These are phyloP conservation scores for Tulasnella sp. DNA, from an alignment of 768 basidiomycete species.

Conservation along the genomic window DNA sequence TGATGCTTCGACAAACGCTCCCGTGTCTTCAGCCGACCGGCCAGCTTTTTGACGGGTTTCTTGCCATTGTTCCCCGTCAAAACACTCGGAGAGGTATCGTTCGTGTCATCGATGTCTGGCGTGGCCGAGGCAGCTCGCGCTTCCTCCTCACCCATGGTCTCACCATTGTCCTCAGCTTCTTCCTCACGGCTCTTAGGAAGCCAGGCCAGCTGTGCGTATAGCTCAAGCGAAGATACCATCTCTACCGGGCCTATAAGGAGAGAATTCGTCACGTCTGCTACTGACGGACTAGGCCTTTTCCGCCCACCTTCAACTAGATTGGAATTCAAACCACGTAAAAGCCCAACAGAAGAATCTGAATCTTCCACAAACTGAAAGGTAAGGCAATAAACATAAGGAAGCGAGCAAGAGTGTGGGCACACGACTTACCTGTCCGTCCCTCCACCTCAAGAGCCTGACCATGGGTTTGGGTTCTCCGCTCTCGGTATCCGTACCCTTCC, in stretches of 20 bases:
- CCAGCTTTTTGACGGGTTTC: conserved; percentile 3
- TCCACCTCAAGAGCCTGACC: conserved; percentile 13
- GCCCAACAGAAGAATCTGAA: background rate
- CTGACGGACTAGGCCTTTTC: background rate
- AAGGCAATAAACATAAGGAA: background rate
- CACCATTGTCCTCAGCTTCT: conserved; percentile 29
- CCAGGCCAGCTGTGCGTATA: conserved; percentile 44
- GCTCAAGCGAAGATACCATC: conserved; percentile 38
- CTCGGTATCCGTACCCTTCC: conserved; percentile 22
- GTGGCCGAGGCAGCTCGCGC: background rate
- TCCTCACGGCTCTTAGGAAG: conserved; percentile 48
- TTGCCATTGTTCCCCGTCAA: no score
- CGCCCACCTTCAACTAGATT: conserved; percentile 21
- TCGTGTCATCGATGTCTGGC: background rate
- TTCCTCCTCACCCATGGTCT: background rate
- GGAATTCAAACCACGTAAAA: conserved; percentile 21
- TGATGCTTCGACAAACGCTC: no score
- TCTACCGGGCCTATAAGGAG: conserved; percentile 28
- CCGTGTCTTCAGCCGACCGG: background rate
- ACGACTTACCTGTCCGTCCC: conserved; percentile 11
- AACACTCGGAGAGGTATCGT: background rate
- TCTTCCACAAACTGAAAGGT: no score
- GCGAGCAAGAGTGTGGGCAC: no score
- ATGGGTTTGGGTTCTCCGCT: background rate
- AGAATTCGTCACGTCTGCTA: conserved; percentile 30